Evolutionary conservation across 78 protist species (phyloP).

Genomic region (Anaeramoeba ignava): DNA sequence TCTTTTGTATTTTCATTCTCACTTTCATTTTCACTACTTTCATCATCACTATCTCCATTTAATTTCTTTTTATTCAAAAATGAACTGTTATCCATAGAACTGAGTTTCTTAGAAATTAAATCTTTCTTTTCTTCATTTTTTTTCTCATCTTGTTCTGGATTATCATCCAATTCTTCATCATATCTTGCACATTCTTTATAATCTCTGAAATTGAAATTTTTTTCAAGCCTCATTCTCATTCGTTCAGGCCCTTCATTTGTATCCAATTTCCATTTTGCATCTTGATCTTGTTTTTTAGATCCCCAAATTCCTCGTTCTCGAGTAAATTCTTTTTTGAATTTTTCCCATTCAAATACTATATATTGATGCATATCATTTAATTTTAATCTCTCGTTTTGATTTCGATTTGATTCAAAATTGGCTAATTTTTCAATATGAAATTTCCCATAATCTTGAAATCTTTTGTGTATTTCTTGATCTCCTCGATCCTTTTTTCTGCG

Average conservation of each 20-base stretch:
- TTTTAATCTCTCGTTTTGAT: no score
- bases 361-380: no score
- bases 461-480: no score
- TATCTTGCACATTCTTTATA: background rate
- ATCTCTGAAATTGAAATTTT: background rate
- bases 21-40: background rate
- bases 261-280: background rate
- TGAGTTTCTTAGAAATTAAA: background rate
- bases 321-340: no score
- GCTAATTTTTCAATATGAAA: no score
- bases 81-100: background rate
- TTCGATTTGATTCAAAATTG: no score
- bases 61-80: background rate
- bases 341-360: no score
- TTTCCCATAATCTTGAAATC: no score
- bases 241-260: background rate
- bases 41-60: background rate
- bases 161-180: background rate
- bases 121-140: background rate
- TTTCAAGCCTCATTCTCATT: background rate
- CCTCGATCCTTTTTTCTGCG: no score
- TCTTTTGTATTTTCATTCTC: background rate
- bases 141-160: background rate
- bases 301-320: no score
- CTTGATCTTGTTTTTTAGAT: no score